Evolutionary conservation across 2,329 filamentous ascomycete species (phyloP), one percentile per base, ranked within the genome.

Genomic region (Fusarium sp.): DNA sequence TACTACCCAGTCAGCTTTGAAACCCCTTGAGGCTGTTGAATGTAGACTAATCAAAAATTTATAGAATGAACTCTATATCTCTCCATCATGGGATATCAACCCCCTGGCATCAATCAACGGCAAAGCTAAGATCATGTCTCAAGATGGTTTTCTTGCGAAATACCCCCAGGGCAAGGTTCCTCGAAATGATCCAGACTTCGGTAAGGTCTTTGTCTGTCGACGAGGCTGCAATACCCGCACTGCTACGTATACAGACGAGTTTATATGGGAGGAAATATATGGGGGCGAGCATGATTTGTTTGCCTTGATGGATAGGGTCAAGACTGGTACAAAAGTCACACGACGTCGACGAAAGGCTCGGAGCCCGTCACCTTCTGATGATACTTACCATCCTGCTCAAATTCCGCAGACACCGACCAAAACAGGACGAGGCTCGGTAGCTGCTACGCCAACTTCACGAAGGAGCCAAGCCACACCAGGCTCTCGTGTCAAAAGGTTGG

Each of bases 1-100:
- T 94, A 90, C 67, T 82, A 97, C 59, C 89, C 89, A 79, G 90
- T 93, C 84, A 54, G 65, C 84, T 77, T 11, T 12, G 42, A 15
- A 37, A 9, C 21, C 25, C 32, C 44, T 53, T 35, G 19, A 23
- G 15, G 25, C n/a, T 37, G 57, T 52, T 53, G 11, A 58, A 23
- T 42, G 33, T 19, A 49, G 25, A 47, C 58, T 71, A 61, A 75
- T 23, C 12, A 25, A 60, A 32, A 16, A 8, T 12, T 30, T 38
- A 30, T 44, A 94, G 87, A 97, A 97, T 79, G 96, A 99, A 82
- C 87, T 98, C 19, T 99, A 98, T 79, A 91, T 98, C 62, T 97
- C 95, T 0, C 89, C 94, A 1, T 92, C 94, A 28, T 96, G 93
- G 83, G 97, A 99, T 79, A 85, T 93, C 65, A 98, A 98, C 79